Evolutionary conservation across 495 filamentous ascomycete genomes (phyloP), one percentile per base, ranked within the genome.

Genomic region (Terfezia claveryi): DNA sequence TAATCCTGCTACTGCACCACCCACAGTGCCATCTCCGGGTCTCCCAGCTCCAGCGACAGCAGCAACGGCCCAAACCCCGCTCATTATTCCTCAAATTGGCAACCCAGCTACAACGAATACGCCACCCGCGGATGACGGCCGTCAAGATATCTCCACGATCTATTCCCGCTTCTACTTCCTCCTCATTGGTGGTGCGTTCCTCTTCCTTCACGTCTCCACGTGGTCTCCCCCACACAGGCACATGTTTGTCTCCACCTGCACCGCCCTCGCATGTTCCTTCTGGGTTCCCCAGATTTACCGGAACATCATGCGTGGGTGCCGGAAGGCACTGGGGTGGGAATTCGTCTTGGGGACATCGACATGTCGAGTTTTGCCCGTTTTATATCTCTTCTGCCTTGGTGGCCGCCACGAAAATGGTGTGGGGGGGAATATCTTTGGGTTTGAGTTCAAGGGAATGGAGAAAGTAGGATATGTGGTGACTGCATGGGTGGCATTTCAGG

Each of bases 251-350:
- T 81, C 86, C 64, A 56, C 69, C 4, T 62, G 92, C 5, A 68
- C 76, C 23, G 76, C 85, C 57, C 56, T 76, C 57, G 94, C 93
- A 59, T 76, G 94, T 36, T 93, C 87, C 20, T 82, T 94, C 64
- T 95, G 89, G 89, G 58, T 76, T 0, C 91, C 91, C 0, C 91
- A 98, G 65, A 87, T 95, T 60, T 78, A 81, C 60, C 81, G 91
- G 49, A 98, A 98, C 68, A 71, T 86, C 50, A 79, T 83, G 68
- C 82, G 91, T 23, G 94, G 94, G 67, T 92, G 85, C 65, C 83
- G 89, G 37, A 83, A 85, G 62, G 85, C 87, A 2, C 72, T 94
- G 5, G 74, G 79, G 6, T 93, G 86, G 86, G 80, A 83, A 50
- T 98, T 87, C 63, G 80, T 95, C 54, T 63, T 87, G 46, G 89